Evolutionary conservation across 2,329 filamentous ascomycete genomes (phyloP), one percentile per base, ranked within the genome.

Genomic region (Lachnellula hyalina): DNA sequence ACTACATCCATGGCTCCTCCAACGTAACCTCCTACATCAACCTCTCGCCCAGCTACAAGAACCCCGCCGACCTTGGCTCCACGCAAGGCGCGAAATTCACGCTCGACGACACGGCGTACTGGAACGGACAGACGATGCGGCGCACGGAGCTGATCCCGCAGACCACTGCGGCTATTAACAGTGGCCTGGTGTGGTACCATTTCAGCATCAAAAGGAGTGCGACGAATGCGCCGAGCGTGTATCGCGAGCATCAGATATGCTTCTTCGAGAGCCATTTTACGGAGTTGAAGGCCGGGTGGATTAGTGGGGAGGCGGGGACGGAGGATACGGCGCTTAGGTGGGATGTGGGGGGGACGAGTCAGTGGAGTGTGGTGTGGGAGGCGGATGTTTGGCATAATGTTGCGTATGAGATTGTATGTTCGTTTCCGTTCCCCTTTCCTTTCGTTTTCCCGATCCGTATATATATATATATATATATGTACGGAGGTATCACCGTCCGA

Each of bases 121-220:
- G 86, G 86, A 85, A 89, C 70, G 83, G 82, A 21, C 84, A 88
- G 67, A 81, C 70, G 47, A 89, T 89, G 86, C 82, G 85, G 68
- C 79, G 86, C 50, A 89, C 84, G 0, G 87, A 90, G 72, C 74
- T 90, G 57, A 90, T 90, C 62, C 85, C 86, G 5, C 83, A 88
- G 72, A 87, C 85, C 0, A 79, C 70, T 2, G 81, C 81, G 0
- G 75, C 82, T 57, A 85, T 89, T 68, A 84, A 83, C 62, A 65
- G 71, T 19, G 85, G 85, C 36, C 83, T 81, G 50, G 78, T 87
- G 35, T 86, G 77, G 71, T 89, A 89, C 71, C 86, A 89, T 70
- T 89, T 89, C 71, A 83, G 78, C 53, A 77, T 89, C 61, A 82
- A 79, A 75, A 76, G 81, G 46, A 74, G 72, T n/a, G 74, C 72